Base-by-base conservation (phyloP, 2,329 filamentous ascomycete genomes). In the Colletotrichum sp. region DNA sequence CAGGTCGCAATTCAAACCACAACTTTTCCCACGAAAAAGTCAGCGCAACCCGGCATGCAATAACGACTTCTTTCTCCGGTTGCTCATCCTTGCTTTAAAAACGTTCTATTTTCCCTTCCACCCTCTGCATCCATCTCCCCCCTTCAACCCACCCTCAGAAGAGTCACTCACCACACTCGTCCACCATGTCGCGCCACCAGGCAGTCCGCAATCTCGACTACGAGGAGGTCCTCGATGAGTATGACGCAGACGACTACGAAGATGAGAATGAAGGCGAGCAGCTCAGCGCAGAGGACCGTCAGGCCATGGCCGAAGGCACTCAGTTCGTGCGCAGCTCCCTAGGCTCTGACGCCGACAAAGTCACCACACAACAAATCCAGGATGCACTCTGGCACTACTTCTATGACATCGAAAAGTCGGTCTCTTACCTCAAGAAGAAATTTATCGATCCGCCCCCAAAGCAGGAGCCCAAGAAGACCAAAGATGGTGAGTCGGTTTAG, bases 371-470 rank as follows among this genome's bases (percentile, higher is more conserved):
- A 48, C 94, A 98, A 81, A 96, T 98, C 77, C 92, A 98, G 82
- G 96, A 98, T 76, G 91, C 96, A 0, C 85, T 99, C 18, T 98
- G 96, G 95, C 92, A 99, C 84, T 98, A 98, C 84, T 98, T 96
- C 83, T 98, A 96, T 82, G 96, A 99, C 80, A 89, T 98, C 34
- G 94, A 92, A 73, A 98, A 98, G 84, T 92, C 95, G 1, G 93
- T 97, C 48, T 89, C 90, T 72, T 98, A 97, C 81, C 85, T 99
- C 73, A 90, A 92, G 77, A 94, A 92, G 89, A 92, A 88, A 36
- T 90, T 87, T 78, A 86, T 91, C 78, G 84, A 86, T 9, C 86
- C 86, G 59, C 81, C 86, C 21, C 78, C 81, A 83, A 18, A 89
- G 79, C 79, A 84, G 76, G 79, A 84, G 28, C 79, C 83, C 55